Evolutionary conservation across 108 stramenopile genomes (phyloP).

Genomic region (Skeletonema marinoi): DNA sequence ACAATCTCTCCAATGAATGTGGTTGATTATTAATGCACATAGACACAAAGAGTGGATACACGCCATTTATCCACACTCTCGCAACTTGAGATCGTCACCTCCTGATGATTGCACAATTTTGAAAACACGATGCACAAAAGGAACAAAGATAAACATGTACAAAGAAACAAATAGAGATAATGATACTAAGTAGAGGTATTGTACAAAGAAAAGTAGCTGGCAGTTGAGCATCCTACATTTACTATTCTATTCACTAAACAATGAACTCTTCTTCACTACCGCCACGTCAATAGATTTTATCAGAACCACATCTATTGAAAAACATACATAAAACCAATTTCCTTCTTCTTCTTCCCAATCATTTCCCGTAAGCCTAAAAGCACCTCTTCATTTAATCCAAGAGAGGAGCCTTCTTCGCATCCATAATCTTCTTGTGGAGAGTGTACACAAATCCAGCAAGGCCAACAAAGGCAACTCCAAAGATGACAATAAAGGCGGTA

Average conservation of each 20-base stretch:
- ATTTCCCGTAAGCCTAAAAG: no score
- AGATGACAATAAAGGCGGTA: conserved; percentile 59
- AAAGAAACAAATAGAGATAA: neutral
- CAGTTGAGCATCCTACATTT: neutral
- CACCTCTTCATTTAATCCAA: neutral
- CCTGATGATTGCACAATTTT: neutral
- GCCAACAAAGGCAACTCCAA: conserved; percentile 46
- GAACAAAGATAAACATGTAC: neutral
- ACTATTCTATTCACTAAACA: no score
- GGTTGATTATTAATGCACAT: neutral
- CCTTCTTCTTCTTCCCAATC: no score
- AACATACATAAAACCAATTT: neutral
- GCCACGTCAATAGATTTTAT: no score
- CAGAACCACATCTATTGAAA: no score
- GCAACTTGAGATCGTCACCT: neutral
- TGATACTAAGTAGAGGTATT: neutral
- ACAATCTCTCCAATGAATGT: neutral
- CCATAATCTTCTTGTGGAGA: conserved; percentile 30
- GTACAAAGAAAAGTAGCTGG: neutral
- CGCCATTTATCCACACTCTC: neutral
- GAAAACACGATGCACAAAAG: no score
- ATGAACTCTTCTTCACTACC: no score
- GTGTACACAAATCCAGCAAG: conserved; percentile 59
- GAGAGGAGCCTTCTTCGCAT: conserved; percentile 9
- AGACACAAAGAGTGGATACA: neutral